Evolutionary conservation across 306 rosid species (phyloP).

Genomic region (Nissolia schottii): DNA sequence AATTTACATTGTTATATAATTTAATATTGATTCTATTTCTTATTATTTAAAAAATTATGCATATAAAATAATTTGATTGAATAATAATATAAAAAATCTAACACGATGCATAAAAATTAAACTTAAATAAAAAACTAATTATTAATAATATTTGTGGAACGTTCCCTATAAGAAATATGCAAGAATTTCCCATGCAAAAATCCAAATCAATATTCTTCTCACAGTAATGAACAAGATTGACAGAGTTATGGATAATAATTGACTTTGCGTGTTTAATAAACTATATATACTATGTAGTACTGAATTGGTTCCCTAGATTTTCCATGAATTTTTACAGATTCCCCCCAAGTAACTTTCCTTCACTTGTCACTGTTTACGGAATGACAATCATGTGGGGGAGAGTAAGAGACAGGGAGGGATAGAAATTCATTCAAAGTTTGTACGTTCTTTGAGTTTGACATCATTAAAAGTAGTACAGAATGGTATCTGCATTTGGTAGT

Average conservation of each 20-base stretch:
- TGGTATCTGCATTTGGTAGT: constrained; percentile 73
- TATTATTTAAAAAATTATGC: too few species aligned
- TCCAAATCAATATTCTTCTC: background rate
- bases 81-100: too few species aligned
- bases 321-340: constrained; percentile 8
- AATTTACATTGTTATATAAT: too few species aligned
- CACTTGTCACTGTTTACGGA: constrained; percentile 16
- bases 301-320: background rate
- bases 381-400: constrained; percentile 41
- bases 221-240: background rate
- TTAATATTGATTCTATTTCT: too few species aligned
- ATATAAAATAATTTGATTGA: too few species aligned
- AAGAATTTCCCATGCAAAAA: too few species aligned
- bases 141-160: too few species aligned
- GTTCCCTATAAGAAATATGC: too few species aligned
- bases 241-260: background rate
- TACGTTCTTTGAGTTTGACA: constrained; percentile 48
- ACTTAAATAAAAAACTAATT: too few species aligned
- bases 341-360: constrained; percentile 8
- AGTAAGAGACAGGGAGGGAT: constrained; percentile 30
- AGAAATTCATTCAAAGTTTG: constrained; percentile 30
- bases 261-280: background rate
- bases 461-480: constrained; percentile 46
- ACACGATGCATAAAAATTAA: too few species aligned
- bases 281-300: too few species aligned